phyloP scores from a whole-genome alignment of 306 rosid genomes.

The Quercus engelmannii region DNA sequence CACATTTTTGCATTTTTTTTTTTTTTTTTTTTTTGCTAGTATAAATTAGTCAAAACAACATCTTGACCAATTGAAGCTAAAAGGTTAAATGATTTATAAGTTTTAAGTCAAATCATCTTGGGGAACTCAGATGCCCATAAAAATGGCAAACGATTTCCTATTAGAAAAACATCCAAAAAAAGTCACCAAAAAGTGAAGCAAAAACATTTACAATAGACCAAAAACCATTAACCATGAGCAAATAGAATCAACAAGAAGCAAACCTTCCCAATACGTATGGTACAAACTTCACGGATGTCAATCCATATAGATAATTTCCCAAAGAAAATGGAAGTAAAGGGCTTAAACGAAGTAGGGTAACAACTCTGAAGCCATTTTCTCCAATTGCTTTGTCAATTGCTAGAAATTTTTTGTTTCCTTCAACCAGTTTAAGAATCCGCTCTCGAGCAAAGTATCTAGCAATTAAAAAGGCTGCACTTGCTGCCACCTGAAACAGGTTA shows the following conservation, averaged over 20 bases:
- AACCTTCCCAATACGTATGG: constrained; percentile 98
- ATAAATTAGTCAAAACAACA: neutral
- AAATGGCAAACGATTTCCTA: neutral
- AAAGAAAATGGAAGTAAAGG: constrained; percentile 96
- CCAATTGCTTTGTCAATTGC: constrained; percentile 98
- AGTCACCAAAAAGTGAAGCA: neutral
- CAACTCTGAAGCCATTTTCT: constrained; percentile 88
- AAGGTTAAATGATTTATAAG: neutral
- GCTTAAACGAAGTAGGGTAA: constrained; percentile 93
- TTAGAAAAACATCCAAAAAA: neutral
- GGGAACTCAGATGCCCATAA: neutral
- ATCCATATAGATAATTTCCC: constrained; percentile 92
- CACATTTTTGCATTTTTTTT: neutral
- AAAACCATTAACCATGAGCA: neutral
- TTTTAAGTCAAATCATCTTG: neutral
- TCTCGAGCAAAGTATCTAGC: constrained; percentile 99
- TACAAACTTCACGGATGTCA: constrained; percentile 89
- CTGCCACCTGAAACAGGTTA: constrained; percentile 71
- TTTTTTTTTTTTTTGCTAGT: neutral
- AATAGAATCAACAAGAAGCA: constrained; percentile 8
- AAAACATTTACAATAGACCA: neutral
- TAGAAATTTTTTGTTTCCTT: constrained; percentile 92
- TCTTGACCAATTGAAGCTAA: neutral
- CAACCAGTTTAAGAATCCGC: constrained; percentile 86
- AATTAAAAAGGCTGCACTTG: constrained; percentile 87